phyloP scores from a whole-genome alignment of 2,329 filamentous ascomycete species.

The Raffaelea albimanens region DNA sequence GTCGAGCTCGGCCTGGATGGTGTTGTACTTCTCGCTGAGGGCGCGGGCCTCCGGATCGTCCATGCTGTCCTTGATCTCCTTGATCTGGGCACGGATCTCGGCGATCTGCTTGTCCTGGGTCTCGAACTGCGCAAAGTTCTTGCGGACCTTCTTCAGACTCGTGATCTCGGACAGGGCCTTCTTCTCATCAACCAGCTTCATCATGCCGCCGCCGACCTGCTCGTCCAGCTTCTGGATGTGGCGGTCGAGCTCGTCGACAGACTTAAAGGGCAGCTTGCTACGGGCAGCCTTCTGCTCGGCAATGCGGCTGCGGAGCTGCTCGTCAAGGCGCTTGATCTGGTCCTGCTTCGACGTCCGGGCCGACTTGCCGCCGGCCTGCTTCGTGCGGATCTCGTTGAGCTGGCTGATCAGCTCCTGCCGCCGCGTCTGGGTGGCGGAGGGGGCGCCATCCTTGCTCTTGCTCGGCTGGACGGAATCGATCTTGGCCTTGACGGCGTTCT shows the following conservation, averaged over 20 bases:
- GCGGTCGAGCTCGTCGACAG: conserved; percentile 73
- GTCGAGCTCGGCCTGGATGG: conserved; percentile 81
- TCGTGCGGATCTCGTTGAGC: conserved; percentile 72
- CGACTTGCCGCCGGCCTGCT: conserved; percentile 82
- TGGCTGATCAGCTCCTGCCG: conserved; percentile 78
- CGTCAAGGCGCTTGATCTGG: conserved; percentile 85
- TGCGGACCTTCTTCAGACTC: conserved; percentile 76
- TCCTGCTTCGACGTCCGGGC: conserved; percentile 70
- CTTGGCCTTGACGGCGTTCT: conserved; percentile 85
- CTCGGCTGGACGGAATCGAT: conserved; percentile 71
- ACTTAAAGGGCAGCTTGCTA: conserved; percentile 76
- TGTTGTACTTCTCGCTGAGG: conserved; percentile 75
- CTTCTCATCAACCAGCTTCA: conserved; percentile 97
- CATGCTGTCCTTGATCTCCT: conserved; percentile 77
- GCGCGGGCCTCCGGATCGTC: conserved; percentile 89
- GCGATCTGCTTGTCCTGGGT: conserved; percentile 82
- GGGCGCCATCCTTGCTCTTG: conserved; percentile 62
- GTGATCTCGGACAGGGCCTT: conserved; percentile 81
- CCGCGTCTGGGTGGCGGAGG: conserved; percentile 70
- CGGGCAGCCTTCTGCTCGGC: conserved; percentile 80
- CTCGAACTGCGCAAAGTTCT: conserved; percentile 81
- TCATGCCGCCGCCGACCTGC: conserved; percentile 77
- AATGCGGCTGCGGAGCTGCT: conserved; percentile 76
- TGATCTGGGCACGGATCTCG: conserved; percentile 76
- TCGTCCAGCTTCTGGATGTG: conserved; percentile 74